Evolutionary conservation across 2,329 filamentous ascomycete genomes (phyloP).

Genomic region (Fusarium acutatum): DNA sequence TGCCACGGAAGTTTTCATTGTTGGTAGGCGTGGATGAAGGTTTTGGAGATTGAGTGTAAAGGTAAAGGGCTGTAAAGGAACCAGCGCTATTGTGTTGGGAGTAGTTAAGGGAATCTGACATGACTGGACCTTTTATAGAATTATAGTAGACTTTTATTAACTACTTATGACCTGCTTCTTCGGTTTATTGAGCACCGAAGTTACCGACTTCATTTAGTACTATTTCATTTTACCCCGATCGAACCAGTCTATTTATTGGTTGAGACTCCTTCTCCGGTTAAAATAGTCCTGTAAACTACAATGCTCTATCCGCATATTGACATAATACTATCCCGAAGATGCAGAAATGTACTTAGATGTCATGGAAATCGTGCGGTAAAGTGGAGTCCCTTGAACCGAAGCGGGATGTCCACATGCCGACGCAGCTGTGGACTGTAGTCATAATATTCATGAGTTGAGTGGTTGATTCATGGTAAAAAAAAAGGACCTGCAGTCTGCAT

Average conservation of each 20-base stretch:
- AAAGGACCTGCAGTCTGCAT: not conserved
- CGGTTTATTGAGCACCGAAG: not conserved
- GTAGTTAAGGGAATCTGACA: not conserved
- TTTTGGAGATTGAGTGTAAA: not conserved
- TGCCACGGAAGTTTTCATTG: not conserved
- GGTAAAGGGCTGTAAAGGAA: not conserved
- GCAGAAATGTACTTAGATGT: not conserved
- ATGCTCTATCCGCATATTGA: not conserved
- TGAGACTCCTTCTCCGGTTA: not conserved
- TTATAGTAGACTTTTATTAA: fast-evolving
- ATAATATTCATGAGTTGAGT: not conserved
- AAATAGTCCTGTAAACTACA: not conserved
- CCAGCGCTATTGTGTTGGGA: not conserved
- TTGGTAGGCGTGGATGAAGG: not conserved
- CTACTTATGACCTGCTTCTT: not conserved
- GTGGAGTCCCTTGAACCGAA: not conserved
- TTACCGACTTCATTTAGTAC: not conserved
- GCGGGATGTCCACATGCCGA: not conserved
- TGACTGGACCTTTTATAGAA: not conserved
- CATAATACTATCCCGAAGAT: not conserved
- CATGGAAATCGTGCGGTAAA: not conserved
- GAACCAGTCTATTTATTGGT: not conserved
- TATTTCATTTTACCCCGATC: no score
- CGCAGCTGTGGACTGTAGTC: not conserved
- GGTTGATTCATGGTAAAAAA: not conserved